phyloP scores from a whole-genome alignment of 108 stramenopile genomes.

The Nitzschia inconspicua region DNA sequence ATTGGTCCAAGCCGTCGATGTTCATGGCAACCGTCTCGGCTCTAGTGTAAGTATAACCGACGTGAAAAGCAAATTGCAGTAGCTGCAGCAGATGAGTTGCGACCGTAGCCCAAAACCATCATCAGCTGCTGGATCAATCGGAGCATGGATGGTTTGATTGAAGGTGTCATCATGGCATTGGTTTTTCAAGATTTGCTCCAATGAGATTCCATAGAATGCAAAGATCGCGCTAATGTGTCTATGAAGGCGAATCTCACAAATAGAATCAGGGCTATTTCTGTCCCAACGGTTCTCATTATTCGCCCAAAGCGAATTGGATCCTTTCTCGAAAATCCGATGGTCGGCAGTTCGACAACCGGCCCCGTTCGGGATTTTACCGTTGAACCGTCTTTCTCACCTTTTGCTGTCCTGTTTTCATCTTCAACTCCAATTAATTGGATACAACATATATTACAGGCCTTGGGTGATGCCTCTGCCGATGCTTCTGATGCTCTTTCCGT shows the following conservation, averaged over 20 bases:
- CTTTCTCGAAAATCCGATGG: background rate
- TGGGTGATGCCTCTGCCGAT: conserved; percentile 17
- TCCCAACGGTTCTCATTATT: background rate
- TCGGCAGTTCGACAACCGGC: background rate
- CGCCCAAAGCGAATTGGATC: background rate
- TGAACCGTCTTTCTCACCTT: background rate
- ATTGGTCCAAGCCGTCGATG: conserved; percentile 47
- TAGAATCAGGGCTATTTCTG: conserved; percentile 5
- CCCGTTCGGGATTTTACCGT: background rate
- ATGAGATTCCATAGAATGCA: no score
- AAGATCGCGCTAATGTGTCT: no score
- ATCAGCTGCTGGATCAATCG: no score
- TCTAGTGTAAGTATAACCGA: conserved; percentile 29
- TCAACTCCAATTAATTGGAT: no score
- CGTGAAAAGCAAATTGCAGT: no score
- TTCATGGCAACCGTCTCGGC: conserved; percentile 41
- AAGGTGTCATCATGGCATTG: background rate
- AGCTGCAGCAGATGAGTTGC: no score
- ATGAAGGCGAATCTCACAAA: background rate
- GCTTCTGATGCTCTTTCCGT: conserved; percentile 38
- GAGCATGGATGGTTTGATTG: background rate
- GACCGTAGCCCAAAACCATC: no score
- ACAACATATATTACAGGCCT: conserved; percentile 17
- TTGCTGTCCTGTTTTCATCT: no score
- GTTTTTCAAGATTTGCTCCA: no score